phyloP scores from a whole-genome alignment of 2,329 filamentous ascomycete species.

The Teratosphaeria destructans region DNA sequence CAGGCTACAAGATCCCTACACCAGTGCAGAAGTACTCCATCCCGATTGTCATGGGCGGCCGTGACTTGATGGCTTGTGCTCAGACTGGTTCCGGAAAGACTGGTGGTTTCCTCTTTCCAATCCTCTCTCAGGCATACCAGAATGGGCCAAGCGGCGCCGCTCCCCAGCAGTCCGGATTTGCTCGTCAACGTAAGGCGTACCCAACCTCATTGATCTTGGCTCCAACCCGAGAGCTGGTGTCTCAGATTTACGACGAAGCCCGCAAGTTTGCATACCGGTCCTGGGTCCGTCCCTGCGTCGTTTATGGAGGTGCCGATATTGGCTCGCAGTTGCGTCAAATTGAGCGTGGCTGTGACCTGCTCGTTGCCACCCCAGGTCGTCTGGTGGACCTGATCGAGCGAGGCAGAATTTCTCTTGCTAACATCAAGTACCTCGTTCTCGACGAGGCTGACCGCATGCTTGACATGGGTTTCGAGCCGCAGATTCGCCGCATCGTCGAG shows the following conservation, averaged over 20 bases:
- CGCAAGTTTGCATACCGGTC: conserved; percentile 98
- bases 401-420: conserved; percentile 91
- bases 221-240: conserved; percentile 95
- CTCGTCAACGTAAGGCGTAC: conserved; percentile 94
- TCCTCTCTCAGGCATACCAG: conserved; percentile 92
- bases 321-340: conserved; percentile 97
- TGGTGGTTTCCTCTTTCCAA: conserved; percentile 98
- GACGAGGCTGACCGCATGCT: conserved; percentile 99
- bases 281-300: conserved; percentile 96
- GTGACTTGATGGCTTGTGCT: conserved; percentile 98
- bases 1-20: conserved; percentile 89
- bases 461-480: conserved; percentile 99
- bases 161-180: conserved; percentile 59
- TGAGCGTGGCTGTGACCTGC: conserved; percentile 90
- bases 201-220: conserved; percentile 93
- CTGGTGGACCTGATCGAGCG: conserved; percentile 96
- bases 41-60: conserved; percentile 93
- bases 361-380: conserved; percentile 94
- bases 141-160: conserved; percentile 69
- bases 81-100: conserved; percentile 99
- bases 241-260: conserved; percentile 94
- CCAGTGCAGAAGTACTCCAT: conserved; percentile 99
- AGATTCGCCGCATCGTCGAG: conserved; percentile 97
- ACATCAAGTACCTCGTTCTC: conserved; percentile 98
- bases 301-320: conserved; percentile 98